Conservation (phyloP, 2,329 filamentous ascomycete genomes). For the Alternaria rosae region DNA sequence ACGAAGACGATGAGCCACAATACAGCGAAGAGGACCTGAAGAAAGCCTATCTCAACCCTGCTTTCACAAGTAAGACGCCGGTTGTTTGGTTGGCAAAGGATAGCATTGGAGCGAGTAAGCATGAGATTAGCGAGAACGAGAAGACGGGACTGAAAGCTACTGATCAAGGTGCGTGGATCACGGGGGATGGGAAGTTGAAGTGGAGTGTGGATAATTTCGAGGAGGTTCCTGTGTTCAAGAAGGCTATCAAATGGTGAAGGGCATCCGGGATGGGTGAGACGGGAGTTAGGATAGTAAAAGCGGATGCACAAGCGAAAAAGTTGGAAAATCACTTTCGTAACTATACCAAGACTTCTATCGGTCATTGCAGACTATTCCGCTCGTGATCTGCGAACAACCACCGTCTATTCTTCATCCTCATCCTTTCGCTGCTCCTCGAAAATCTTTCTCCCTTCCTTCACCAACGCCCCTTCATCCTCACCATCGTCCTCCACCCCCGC, state of each 20-base stretch:
- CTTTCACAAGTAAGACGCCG: constrained; percentile 43
- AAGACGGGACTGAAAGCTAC: constrained; percentile 35
- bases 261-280: background rate
- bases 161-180: constrained; percentile 47
- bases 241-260: constrained; percentile 37
- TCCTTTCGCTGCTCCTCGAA: constrained; percentile 10
- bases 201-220: constrained; percentile 44
- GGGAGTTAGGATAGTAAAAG: background rate
- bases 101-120: constrained; percentile 42
- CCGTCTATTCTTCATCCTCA: background rate
- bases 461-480: constrained; percentile 7
- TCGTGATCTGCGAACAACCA: background rate
- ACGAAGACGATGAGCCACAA: constrained; percentile 41
- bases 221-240: constrained; percentile 45
- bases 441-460: constrained; percentile 20
- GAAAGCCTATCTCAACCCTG: constrained; percentile 48
- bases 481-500: constrained; percentile 11
- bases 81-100: constrained; percentile 47
- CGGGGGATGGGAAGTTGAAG: constrained; percentile 36
- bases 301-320: background rate
- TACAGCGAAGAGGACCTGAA: constrained; percentile 44
- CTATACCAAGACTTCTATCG: background rate
- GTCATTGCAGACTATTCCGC: background rate
- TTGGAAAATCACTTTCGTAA: background rate
- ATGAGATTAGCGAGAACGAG: constrained; percentile 41